Conservation (phyloP, 2,329 filamentous ascomycete genomes). For the Clonostachys chloroleuca region DNA sequence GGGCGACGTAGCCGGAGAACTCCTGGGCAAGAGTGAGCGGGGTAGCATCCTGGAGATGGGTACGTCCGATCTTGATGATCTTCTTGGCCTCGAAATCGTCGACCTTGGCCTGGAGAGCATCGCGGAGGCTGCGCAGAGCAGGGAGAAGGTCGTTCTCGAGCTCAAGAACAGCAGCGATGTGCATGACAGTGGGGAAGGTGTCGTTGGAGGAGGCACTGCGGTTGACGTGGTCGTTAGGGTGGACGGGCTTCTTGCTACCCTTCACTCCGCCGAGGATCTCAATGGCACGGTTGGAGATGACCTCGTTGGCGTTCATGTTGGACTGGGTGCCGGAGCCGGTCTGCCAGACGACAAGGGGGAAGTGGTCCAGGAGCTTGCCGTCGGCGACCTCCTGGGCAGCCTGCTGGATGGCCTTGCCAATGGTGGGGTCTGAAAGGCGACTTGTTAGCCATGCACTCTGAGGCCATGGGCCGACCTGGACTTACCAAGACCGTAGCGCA, state of each 20-base stretch:
- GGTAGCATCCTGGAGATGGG: conserved; percentile 95
- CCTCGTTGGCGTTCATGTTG: conserved; percentile 99
- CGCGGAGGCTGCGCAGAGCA: conserved; percentile 73
- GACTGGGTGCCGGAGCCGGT: conserved; percentile 98
- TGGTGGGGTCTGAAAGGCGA: conserved; percentile 64
- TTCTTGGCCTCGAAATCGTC: conserved; percentile 78
- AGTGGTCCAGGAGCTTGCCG: conserved; percentile 92
- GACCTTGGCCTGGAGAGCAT: conserved; percentile 82
- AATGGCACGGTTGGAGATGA: conserved; percentile 98
- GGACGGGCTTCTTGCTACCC: conserved; percentile 97
- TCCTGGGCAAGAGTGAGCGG: conserved; percentile 94
- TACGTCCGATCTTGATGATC: conserved; percentile 98
- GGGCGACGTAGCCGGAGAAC: conserved; percentile 95
- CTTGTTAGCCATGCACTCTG: conserved; percentile 7
- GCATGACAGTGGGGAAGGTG: conserved; percentile 99
- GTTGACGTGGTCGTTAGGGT: conserved; percentile 99
- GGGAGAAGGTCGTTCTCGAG: conserved; percentile 83
- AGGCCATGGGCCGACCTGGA: conserved; percentile 3
- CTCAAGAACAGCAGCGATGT: conserved; percentile 95
- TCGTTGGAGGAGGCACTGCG: conserved; percentile 98
- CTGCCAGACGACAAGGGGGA: conserved; percentile 98
- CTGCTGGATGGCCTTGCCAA: conserved; percentile 91
- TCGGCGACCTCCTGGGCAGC: conserved; percentile 90
- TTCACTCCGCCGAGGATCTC: conserved; percentile 92
- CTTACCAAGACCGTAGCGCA: conserved; percentile 83